Percentiles rank a stretch among this genome's conserved stretches.
Evolutionary conservation across 1,284 basidiomycete species (phyloP).

Genomic region (Ganoderma sinense): DNA sequence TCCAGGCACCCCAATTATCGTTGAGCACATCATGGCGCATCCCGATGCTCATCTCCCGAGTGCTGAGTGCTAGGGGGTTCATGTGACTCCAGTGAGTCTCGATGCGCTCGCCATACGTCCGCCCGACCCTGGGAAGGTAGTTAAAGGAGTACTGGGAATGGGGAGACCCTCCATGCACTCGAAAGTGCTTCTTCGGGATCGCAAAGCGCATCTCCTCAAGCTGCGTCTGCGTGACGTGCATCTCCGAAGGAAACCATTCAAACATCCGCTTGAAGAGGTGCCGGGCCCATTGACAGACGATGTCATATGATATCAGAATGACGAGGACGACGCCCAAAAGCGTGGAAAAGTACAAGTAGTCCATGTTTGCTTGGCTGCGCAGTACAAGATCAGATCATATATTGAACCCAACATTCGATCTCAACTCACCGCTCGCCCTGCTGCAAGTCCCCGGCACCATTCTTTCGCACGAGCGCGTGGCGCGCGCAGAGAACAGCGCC

Average conservation of each 20-base stretch:
- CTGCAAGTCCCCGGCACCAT: constrained; percentile 45
- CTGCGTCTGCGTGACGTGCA: background rate
- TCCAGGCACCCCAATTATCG: too few relatives aligned
- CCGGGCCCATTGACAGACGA: constrained; percentile 44
- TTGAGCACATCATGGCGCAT: too few relatives aligned
- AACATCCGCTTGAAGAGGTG: constrained; percentile 24
- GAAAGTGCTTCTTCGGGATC: background rate
- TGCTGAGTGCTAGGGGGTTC: too few relatives aligned
- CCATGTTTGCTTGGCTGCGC: constrained; percentile 44
- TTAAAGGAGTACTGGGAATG: too few relatives aligned
- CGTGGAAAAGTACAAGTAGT: constrained; percentile 41
- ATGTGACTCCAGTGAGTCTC: too few relatives aligned
- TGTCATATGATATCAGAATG: constrained; percentile 44
- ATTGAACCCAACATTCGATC: background rate
- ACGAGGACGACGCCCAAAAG: constrained; percentile 20
- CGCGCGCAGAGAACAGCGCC: constrained; percentile 42
- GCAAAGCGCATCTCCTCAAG: background rate
- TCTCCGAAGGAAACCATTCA: background rate
- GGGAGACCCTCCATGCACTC: background rate
- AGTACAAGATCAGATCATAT: constrained; percentile 25
- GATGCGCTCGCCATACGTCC: too few relatives aligned
- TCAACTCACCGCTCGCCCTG: constrained; percentile 43
- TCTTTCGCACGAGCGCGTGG: constrained; percentile 42
- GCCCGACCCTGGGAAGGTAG: too few relatives aligned
- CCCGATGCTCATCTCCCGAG: too few relatives aligned